Evolutionary conservation across 2,329 filamentous ascomycete species (phyloP), one percentile per base, ranked within the genome.

Genomic region (Fusarium transvaalense): DNA sequence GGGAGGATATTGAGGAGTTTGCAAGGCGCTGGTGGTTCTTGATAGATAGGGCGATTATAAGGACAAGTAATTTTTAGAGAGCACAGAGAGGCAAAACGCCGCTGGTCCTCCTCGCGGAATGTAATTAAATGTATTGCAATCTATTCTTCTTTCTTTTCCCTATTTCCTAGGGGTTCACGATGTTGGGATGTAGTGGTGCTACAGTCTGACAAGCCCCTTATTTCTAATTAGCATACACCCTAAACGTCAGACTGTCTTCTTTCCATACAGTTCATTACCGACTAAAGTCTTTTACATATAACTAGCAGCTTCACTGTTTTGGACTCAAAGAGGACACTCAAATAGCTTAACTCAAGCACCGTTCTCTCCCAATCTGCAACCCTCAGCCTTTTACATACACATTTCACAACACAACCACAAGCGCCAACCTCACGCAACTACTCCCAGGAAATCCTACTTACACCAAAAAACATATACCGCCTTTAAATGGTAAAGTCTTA

Each of bases 1-100:
- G 80, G 75, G 69, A 86, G 84, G 72, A 83, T 81, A 61, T 77
- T 77, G 71, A 78, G 77, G 1, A 73, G 70, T 51, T 83, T 82
- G 57, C 64, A 0, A 64, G 37, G 12, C 52, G 46, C 1, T 67
- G 55, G 68, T 71, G 67, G 67, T 71, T 71, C n/a, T 19, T 71
- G 37, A 31, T 71, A 29, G 67, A 71, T 37, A 48, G 41, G 19
- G 35, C 39, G 0, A 41, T 71, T 2, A 13, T 71, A 1, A 32
- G 38, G 8, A 58, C 56, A 12, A 66, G 61, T 10, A 66, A 66
- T 13, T 71, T 71, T n/a, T 71, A 61, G 64, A 53, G 66, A 0
- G 23, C 61, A 3, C 66, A 69, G 14, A 46, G 57, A 1, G 55
- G 55, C 7, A 55, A 61, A 25, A 41, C 3, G 1, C 51, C 39